These are phyloP conservation scores for Polygonum aviculare DNA, from an alignment of 148 eudicot genomes.

Conservation along the genomic window DNA sequence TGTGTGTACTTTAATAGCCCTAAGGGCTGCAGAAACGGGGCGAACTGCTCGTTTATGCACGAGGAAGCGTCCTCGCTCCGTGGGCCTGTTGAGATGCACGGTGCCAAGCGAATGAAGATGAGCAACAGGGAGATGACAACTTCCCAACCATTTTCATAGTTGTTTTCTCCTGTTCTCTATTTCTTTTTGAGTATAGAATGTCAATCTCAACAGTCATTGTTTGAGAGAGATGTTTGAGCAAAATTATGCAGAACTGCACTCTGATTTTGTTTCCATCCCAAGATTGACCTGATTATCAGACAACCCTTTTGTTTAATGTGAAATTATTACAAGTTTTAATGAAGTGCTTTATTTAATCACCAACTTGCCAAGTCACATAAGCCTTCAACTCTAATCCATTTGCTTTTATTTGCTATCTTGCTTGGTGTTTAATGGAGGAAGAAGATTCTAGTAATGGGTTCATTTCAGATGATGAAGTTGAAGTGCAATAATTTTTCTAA, in stretches of 20 bases:
- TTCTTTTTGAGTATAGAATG: too few relatives aligned
- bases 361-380: conserved; percentile 21
- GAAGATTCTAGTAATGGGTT: not conserved
- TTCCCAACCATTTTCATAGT: conserved; percentile 17
- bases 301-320: too few relatives aligned
- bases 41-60: conserved; percentile 56
- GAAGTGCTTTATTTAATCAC: too few relatives aligned
- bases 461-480: not conserved
- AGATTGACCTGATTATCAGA: too few relatives aligned
- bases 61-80: conserved; percentile 18
- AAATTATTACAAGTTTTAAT: too few relatives aligned
- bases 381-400: conserved; percentile 54
- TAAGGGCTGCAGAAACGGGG: conserved; percentile 64
- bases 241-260: too few relatives aligned
- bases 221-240: too few relatives aligned
- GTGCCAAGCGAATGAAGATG: conserved; percentile 71
- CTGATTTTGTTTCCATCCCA: too few relatives aligned
- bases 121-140: conserved; percentile 58
- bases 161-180: not conserved
- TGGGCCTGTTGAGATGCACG: conserved; percentile 21
- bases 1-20: conserved; percentile 57
- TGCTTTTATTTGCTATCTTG: not conserved
- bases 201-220: too few relatives aligned
- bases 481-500: not conserved
- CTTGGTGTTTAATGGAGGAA: not conserved